Percentiles rank a stretch among this genome's conserved stretches.
Conservation (phyloP, 2,329 filamentous ascomycete genomes). For the Stagonosporopsis tanaceti region DNA sequence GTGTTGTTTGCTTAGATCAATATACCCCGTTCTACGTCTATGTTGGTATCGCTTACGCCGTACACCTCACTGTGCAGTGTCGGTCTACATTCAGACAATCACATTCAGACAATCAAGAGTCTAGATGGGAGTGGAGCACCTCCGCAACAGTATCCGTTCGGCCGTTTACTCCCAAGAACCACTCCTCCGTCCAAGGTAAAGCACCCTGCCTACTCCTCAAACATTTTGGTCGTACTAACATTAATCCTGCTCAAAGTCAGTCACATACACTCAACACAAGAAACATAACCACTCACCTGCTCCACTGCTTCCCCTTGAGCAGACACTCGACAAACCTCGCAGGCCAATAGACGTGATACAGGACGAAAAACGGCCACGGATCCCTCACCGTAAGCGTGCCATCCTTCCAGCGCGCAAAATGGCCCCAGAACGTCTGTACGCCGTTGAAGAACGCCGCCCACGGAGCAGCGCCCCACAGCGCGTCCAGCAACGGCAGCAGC, state of each 20-base stretch:
- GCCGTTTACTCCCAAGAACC: neutral
- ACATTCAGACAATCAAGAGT: neutral
- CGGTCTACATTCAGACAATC: neutral
- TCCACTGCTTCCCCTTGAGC: slow-evolving; percentile 63
- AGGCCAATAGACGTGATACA: slow-evolving; percentile 64
- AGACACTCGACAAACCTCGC: slow-evolving; percentile 59
- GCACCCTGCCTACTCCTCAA: slow-evolving; percentile 37
- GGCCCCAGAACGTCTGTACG: slow-evolving; percentile 48
- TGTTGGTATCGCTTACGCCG: neutral
- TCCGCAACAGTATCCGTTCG: neutral
- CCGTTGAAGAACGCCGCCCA: slow-evolving; percentile 33
- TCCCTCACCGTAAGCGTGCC: slow-evolving; percentile 60
- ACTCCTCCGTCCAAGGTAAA: too few relatives aligned
- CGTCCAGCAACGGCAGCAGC: slow-evolving; percentile 46
- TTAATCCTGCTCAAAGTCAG: slow-evolving; percentile 59
- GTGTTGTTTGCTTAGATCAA: slow-evolving; percentile 4
- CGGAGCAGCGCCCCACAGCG: slow-evolving; percentile 26
- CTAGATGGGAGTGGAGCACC: neutral
- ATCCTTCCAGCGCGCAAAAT: slow-evolving; percentile 59
- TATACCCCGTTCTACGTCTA: slow-evolving; percentile 23
- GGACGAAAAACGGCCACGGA: slow-evolving; percentile 59
- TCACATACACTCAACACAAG: neutral
- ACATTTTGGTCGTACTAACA: slow-evolving; percentile 71
- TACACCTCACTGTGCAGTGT: neutral
- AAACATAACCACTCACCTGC: slow-evolving; percentile 32